phyloP scores from a whole-genome alignment of 768 basidiomycete genomes.

The Naganishia friedmannii region DNA sequence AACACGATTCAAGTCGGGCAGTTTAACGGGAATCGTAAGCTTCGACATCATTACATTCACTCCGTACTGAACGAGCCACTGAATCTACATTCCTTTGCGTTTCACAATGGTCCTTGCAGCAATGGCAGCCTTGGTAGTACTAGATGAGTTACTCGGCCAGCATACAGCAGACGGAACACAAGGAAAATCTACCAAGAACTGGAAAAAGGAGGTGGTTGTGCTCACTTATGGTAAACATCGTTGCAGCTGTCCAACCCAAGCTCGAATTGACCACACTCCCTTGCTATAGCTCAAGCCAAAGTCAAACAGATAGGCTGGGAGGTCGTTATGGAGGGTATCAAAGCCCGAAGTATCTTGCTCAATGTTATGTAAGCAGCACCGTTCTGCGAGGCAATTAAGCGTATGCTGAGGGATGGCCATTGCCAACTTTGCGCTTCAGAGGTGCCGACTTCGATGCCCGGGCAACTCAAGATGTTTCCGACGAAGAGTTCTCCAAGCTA shows the following conservation, averaged over 20 bases:
- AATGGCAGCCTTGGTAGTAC: constrained; percentile 82
- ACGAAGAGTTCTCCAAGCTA: constrained; percentile 48
- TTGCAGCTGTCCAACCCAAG: constrained; percentile 53
- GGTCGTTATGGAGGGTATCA: constrained; percentile 62
- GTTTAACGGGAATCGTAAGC: constrained; percentile 49
- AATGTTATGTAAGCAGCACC: constrained; percentile 65
- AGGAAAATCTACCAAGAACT: constrained; percentile 62
- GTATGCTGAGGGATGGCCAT: constrained; percentile 9
- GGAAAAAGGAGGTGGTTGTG: constrained; percentile 78
- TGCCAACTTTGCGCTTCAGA: neutral
- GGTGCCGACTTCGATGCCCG: constrained; percentile 42
- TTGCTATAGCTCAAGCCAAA: constrained; percentile 36
- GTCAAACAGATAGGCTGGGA: constrained; percentile 48
- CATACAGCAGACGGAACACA: constrained; percentile 55
- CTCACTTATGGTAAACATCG: constrained; percentile 77
- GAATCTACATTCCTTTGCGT: neutral
- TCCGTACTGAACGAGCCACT: no score
- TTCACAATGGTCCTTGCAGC: constrained; percentile 54
- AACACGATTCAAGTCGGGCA: constrained; percentile 45
- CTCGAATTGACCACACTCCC: neutral
- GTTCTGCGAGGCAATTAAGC: neutral
- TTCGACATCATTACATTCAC: neutral
- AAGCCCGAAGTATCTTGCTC: constrained; percentile 60
- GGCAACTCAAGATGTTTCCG: constrained; percentile 33
- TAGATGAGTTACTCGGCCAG: constrained; percentile 69